Evolutionary conservation across 1,284 basidiomycete genomes (phyloP).

Genomic region (Pseudozyma sp.): DNA sequence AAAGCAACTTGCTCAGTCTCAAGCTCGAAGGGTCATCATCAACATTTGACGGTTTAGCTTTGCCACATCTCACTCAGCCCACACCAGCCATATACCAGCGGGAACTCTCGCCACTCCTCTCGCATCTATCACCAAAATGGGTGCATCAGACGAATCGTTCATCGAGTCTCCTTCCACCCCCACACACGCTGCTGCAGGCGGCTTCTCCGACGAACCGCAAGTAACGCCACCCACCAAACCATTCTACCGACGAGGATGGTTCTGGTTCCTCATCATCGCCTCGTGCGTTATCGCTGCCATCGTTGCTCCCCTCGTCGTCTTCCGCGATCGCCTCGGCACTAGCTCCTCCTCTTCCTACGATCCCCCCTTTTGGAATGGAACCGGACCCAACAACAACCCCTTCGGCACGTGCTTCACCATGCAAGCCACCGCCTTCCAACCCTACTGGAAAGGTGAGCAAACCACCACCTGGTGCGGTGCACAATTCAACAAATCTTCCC

Average conservation of each 20-base stretch:
- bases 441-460: slow-evolving; percentile 41
- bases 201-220: slow-evolving; percentile 35
- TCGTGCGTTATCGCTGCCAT: slow-evolving; percentile 31
- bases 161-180: too few species aligned
- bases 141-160: too few species aligned
- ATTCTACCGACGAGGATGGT: slow-evolving; percentile 27
- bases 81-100: background rate
- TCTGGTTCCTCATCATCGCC: slow-evolving; percentile 34
- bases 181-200: slow-evolving; percentile 4
- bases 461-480: slow-evolving; percentile 48
- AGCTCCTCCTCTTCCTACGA: slow-evolving; percentile 14
- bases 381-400: slow-evolving; percentile 42
- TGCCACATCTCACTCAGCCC: background rate
- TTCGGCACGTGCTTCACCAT: slow-evolving; percentile 48
- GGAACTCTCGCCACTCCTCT: background rate
- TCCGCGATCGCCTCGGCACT: slow-evolving; percentile 22
- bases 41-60: too few species aligned
- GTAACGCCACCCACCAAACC: slow-evolving; percentile 19
- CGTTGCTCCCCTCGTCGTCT: slow-evolving; percentile 35
- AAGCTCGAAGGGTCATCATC: too few species aligned
- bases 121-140: background rate
- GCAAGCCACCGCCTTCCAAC: slow-evolving; percentile 45
- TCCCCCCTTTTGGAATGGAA: slow-evolving; percentile 48
- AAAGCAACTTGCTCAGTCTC: too few species aligned
- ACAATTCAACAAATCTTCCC: slow-evolving; percentile 39